phyloP scores from a whole-genome alignment of 192 early-diverging fungal genomes.

The Podila verticillata region DNA sequence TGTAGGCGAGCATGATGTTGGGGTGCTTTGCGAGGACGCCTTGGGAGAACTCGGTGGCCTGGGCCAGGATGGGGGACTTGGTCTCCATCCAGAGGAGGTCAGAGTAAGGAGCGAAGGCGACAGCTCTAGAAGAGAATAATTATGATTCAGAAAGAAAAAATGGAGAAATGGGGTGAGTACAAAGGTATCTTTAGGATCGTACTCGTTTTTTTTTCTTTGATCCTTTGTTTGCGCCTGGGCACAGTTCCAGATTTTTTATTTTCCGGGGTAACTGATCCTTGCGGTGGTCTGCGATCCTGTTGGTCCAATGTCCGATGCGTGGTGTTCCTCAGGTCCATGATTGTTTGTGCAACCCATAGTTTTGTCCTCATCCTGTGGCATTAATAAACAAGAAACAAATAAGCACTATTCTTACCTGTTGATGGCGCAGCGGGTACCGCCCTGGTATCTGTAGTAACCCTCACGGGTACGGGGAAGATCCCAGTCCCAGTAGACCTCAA shows the following conservation, averaged over 20 bases:
- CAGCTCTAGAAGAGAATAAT: slow-evolving; percentile 25
- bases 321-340: no score
- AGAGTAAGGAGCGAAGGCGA: slow-evolving; percentile 87
- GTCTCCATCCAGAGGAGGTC: slow-evolving; percentile 99
- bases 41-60: slow-evolving; percentile 90
- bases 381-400: slow-evolving; percentile 59
- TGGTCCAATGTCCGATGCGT: no score
- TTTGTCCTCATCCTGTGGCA: no score
- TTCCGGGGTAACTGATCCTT: no score
- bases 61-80: slow-evolving; percentile 89
- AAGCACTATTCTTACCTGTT: slow-evolving; percentile 65
- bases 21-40: slow-evolving; percentile 86
- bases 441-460: slow-evolving; percentile 97
- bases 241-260: no score
- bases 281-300: no score
- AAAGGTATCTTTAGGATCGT: neutral
- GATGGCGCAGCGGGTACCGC: slow-evolving; percentile 90
- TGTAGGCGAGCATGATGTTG: slow-evolving; percentile 92
- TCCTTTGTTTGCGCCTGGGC: neutral
- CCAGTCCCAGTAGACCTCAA: slow-evolving; percentile 89
- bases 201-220: neutral
- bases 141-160: slow-evolving; percentile 2
- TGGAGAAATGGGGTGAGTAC: neutral
- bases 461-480: slow-evolving; percentile 90
- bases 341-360: no score